Evolutionary conservation across 371 early-diverging fungal species (phyloP).

Genomic region (Apophysomyces trapeziformis): DNA sequence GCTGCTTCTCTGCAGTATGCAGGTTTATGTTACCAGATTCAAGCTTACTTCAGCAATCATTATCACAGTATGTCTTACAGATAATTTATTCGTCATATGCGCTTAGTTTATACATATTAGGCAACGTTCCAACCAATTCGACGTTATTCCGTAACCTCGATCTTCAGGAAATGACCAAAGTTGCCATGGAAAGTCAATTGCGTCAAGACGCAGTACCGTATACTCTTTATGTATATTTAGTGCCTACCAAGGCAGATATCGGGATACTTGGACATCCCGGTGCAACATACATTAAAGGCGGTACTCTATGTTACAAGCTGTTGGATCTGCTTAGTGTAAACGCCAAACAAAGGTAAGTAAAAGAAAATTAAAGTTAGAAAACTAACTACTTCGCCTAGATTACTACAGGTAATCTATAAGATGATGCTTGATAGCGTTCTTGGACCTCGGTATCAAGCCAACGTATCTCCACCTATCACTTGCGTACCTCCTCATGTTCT

Average conservation of each 20-base stretch:
- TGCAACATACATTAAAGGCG: slow-evolving; percentile 76
- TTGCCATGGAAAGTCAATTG: slow-evolving; percentile 74
- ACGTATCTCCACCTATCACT: slow-evolving; percentile 40
- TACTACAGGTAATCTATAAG: slow-evolving; percentile 77
- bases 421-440: slow-evolving; percentile 79
- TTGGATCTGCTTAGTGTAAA: slow-evolving; percentile 74
- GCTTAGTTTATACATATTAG: slow-evolving; percentile 10
- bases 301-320: slow-evolving; percentile 64
- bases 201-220: slow-evolving; percentile 74
- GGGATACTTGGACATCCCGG: slow-evolving; percentile 57
- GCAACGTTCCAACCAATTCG: slow-evolving; percentile 53
- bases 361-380: background rate
- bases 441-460: slow-evolving; percentile 67
- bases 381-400: slow-evolving; percentile 25
- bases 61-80: slow-evolving; percentile 52
- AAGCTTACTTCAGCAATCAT: slow-evolving; percentile 52
- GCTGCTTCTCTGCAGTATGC: slow-evolving; percentile 68
- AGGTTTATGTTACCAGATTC: slow-evolving; percentile 58
- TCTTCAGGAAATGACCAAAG: slow-evolving; percentile 70
- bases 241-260: slow-evolving; percentile 62
- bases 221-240: slow-evolving; percentile 77
- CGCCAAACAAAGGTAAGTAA: slow-evolving; percentile 64
- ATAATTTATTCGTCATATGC: background rate
- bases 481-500: slow-evolving; percentile 81
- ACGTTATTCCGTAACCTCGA: slow-evolving; percentile 60